These are phyloP conservation scores for Rhynchosporium graminicola DNA, from an alignment of 2,329 filamentous ascomycete genomes.

Conservation along the genomic window DNA sequence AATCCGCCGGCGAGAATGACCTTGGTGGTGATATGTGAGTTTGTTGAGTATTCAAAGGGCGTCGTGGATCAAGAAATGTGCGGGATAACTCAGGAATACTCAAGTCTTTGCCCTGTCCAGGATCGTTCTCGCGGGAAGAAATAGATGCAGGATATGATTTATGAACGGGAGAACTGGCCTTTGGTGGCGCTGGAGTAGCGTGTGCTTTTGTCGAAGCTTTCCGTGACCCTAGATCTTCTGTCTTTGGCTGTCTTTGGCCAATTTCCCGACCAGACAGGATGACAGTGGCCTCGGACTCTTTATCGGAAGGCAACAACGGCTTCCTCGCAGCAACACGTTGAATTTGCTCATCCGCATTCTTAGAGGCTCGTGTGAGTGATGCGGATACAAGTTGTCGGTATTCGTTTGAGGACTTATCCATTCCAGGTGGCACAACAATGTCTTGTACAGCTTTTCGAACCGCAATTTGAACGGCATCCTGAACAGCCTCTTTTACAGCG, in stretches of 20 bases:
- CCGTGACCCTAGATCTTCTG: not conserved
- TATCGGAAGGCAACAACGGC: slow-evolving; percentile 13
- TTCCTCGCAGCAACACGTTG: slow-evolving; percentile 30
- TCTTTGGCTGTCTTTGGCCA: not conserved
- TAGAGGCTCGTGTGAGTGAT: slow-evolving; percentile 31
- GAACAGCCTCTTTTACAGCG: slow-evolving; percentile 33
- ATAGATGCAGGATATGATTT: slow-evolving; percentile 11
- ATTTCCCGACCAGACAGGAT: not conserved
- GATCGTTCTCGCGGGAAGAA: slow-evolving; percentile 14
- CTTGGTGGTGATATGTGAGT: slow-evolving; percentile 14
- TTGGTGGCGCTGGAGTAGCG: not conserved
- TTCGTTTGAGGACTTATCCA: slow-evolving; percentile 29
- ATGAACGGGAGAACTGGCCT: not conserved
- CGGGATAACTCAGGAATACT: not conserved
- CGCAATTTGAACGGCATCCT: slow-evolving; percentile 36
- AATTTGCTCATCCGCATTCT: slow-evolving; percentile 34
- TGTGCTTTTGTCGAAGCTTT: not conserved
- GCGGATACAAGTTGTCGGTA: slow-evolving; percentile 34
- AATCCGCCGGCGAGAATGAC: slow-evolving; percentile 11
- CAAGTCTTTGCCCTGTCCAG: not conserved
- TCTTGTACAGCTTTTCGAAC: slow-evolving; percentile 35
- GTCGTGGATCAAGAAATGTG: not conserved
- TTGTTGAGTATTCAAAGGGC: slow-evolving; percentile 5
- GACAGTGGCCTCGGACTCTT: slow-evolving; percentile 22
- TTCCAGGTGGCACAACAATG: slow-evolving; percentile 28